Evolutionary conservation across 805 yeast genomes (phyloP), one percentile per base, ranked within the genome.

Genomic region (Candida wancherniae): DNA sequence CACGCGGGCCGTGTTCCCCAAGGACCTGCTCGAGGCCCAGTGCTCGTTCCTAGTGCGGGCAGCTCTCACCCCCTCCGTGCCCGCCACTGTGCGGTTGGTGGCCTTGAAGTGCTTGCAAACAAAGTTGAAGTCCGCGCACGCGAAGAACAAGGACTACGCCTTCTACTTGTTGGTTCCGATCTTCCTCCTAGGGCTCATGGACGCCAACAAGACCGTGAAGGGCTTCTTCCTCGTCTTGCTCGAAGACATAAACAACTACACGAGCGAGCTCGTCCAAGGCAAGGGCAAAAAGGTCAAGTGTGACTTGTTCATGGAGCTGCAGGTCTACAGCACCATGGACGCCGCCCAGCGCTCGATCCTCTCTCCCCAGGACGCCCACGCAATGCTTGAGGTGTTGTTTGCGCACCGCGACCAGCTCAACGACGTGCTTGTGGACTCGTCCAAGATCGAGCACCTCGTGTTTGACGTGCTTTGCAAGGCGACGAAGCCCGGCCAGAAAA

Each of bases 341-440:
- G 63, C 73, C 3, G 47, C 60, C 9, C 58, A 65, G 11, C 55
- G 82, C 29, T 73, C 80, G 15, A 61, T 79, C 32, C 65, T 84
- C 15, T 59, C 80, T 14, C 81, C 86, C 21, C 72, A 72, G 26
- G 95, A 86, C 50, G 75, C 77, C n/a, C 61, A 35, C 58, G 63
- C 16, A 42, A 54, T 34, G 44, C 50, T 21, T 53, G 76, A 44
- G 11, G 30, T 37, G 6, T 38, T 63, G 17, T 36, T 51, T 11
- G 47, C 41, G 6, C 45, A 46, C 17, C 40, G 48, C 10, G 33
- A 35, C 9, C 25, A 10, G 13, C 9, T 31, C 15, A 21, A 43
- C 15, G 68, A 64, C 33, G 47, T 51, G 7, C 22, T 55, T 5
- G 36, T 58, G 13, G 69, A 64, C 36, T 37, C 46, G 4, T 24